Evolutionary conservation across 345 rosid genomes (phyloP), one percentile per base, ranked within the genome.

Genomic region (Hibiscus syriacus): DNA sequence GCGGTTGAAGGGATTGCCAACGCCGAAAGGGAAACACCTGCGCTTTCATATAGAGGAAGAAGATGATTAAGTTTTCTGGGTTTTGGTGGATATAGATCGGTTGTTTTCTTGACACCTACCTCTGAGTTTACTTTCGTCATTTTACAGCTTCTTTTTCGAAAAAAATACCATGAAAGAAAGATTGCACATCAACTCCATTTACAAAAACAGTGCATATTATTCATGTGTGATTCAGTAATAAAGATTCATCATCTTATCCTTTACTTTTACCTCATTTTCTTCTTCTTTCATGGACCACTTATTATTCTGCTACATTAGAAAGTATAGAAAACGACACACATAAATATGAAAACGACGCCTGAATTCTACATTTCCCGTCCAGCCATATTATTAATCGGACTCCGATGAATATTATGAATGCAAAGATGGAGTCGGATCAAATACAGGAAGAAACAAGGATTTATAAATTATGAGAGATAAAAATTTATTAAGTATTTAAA

Each of bases 11-110:
- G 95, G 90, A 0, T 55, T 85, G 68, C 92, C 92, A 34, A 84
- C 95, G 39, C 91, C 95, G 0, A 79, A 68, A 55, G 90, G 92
- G 34, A 85, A 85, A 77, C 97, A 90, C 53, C 68, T 84, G 74
- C 79, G 86, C 39, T 87, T 85, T 62, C 67, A 27, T 4, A 12
- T 8, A 26, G 80, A 68, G 48, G 80, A 70, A 30, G 73, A 66
- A 34, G 80, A 46, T 2, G 12, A 19, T 48, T 3, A 41, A 64
- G 1, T 17, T 2, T 30, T 45, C 22, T 17, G 11, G 53, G 20
- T 48, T 48, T n/a, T 17, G 53, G 53, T 46, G 19, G 53, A n/a
- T 45, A 48, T 48, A 17, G 7, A 17, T 48, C 9, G 22, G 10
- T 48, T 48, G 27, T n/a, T 48, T 48, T n/a, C 53, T 48, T 48